These are phyloP conservation scores for Carex arenaria DNA, from an alignment of 202 grass and related monocot genomes.

Conservation along the genomic window DNA sequence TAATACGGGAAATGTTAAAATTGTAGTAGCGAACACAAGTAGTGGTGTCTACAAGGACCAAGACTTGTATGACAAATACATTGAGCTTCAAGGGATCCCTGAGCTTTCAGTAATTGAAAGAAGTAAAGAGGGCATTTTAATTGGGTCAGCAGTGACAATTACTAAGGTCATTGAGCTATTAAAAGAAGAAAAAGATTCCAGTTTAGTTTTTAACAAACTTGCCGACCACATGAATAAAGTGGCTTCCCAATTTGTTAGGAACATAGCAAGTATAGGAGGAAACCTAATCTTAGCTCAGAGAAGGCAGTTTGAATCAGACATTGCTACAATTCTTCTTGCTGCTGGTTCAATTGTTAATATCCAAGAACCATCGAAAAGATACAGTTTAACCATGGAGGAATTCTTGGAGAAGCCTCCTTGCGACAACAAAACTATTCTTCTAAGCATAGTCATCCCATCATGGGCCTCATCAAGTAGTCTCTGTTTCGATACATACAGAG, in stretches of 20 bases:
- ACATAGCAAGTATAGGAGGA: slow-evolving; percentile 73
- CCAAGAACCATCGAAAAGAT: slow-evolving; percentile 36
- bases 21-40: slow-evolving; percentile 70
- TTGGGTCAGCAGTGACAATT: slow-evolving; percentile 61
- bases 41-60: slow-evolving; percentile 73
- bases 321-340: slow-evolving; percentile 74
- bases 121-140: slow-evolving; percentile 28
- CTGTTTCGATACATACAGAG: slow-evolving; percentile 66
- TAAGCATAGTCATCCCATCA: slow-evolving; percentile 60
- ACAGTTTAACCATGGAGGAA: slow-evolving; percentile 52
- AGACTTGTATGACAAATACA: slow-evolving; percentile 49
- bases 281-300: slow-evolving; percentile 82
- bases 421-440: slow-evolving; percentile 40
- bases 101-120: slow-evolving; percentile 41
- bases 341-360: slow-evolving; percentile 47
- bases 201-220: slow-evolving; percentile 57
- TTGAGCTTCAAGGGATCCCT: slow-evolving; percentile 65
- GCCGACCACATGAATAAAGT: slow-evolving; percentile 74
- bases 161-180: slow-evolving; percentile 45
- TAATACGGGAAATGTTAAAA: slow-evolving; percentile 34
- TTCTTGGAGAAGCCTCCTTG: slow-evolving; percentile 51
- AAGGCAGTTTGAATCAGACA: slow-evolving; percentile 59
- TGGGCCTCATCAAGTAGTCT: slow-evolving; percentile 37
- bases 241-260: slow-evolving; percentile 63
- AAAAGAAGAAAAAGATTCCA: slow-evolving; percentile 23